Evolutionary conservation across 805 yeast genomes (phyloP).

Genomic region (Ogataea paraovalis): DNA sequence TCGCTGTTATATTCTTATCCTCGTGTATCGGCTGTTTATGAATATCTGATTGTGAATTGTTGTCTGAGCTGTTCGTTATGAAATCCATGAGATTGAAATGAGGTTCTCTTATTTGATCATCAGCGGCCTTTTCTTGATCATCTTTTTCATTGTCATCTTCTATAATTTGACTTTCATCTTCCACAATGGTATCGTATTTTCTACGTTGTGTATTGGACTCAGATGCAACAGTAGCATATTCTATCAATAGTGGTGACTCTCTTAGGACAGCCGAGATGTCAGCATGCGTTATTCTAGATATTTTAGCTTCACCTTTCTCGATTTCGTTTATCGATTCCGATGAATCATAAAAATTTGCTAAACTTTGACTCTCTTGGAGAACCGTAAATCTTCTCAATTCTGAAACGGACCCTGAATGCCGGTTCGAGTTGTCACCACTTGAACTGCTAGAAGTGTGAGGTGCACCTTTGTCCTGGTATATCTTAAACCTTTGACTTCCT

Average conservation of each 20-base stretch:
- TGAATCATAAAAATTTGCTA: constrained; percentile 5
- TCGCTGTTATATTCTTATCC: too few relatives aligned
- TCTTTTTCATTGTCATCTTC: background rate
- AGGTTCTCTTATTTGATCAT: background rate
- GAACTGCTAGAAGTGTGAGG: background rate
- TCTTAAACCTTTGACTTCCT: background rate
- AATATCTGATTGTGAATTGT: background rate
- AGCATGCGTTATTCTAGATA: constrained; percentile 7
- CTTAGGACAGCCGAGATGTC: constrained; percentile 7
- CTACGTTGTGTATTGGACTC: too few relatives aligned
- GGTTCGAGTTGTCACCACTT: background rate
- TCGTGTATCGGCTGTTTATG: too few relatives aligned
- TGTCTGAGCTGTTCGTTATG: background rate
- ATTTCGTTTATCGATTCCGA: constrained; percentile 6
- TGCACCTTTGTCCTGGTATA: background rate
- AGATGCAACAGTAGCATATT: too few relatives aligned
- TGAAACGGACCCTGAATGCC: background rate
- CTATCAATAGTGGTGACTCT: background rate
- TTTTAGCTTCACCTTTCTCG: constrained; percentile 5
- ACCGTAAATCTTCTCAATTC: background rate
- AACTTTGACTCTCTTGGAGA: background rate
- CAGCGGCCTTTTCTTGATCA: background rate
- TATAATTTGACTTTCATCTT: constrained; percentile 1
- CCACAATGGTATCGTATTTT: background rate
- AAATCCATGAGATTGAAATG: background rate